These are phyloP conservation scores for Colletotrichum cordylinicola DNA, from an alignment of 2,329 filamentous ascomycete species.

Conservation along the genomic window DNA sequence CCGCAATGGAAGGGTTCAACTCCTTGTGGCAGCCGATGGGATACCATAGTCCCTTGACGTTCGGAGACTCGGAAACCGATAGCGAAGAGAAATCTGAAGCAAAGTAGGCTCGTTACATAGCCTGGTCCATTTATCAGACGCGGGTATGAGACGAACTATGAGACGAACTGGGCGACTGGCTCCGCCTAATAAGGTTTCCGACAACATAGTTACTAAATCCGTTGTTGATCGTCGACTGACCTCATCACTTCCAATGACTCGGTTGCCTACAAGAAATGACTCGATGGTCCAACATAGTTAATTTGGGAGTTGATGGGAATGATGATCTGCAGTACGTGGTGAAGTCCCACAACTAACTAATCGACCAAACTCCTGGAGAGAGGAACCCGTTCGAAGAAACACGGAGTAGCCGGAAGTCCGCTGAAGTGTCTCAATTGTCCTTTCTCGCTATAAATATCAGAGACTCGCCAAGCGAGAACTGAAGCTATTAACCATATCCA, in stretches of 20 bases:
- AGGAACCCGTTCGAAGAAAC: neutral
- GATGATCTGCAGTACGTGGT: neutral
- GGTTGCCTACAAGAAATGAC: neutral
- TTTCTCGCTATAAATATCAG: neutral
- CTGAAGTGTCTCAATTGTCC: fast-evolving
- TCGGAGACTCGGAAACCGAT: neutral
- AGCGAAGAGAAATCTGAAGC: neutral
- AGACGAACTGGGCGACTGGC: neutral
- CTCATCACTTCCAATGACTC: neutral
- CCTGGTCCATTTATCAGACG: neutral
- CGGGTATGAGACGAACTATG: neutral
- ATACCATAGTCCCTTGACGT: neutral
- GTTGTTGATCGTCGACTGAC: neutral
- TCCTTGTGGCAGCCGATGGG: neutral
- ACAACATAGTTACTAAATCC: neutral
- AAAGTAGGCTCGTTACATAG: neutral
- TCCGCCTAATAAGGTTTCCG: neutral
- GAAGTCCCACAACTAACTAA: neutral
- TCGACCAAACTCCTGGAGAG: neutral
- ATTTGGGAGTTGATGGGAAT: neutral
- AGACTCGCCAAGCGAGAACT: neutral
- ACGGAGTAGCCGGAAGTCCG: neutral
- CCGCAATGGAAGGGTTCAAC: neutral
- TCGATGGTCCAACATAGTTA: neutral
- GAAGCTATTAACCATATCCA: fast-evolving